Evolutionary conservation across 2,329 filamentous ascomycete genomes (phyloP).

Genomic region (Chalaropsis thielavioides): DNA sequence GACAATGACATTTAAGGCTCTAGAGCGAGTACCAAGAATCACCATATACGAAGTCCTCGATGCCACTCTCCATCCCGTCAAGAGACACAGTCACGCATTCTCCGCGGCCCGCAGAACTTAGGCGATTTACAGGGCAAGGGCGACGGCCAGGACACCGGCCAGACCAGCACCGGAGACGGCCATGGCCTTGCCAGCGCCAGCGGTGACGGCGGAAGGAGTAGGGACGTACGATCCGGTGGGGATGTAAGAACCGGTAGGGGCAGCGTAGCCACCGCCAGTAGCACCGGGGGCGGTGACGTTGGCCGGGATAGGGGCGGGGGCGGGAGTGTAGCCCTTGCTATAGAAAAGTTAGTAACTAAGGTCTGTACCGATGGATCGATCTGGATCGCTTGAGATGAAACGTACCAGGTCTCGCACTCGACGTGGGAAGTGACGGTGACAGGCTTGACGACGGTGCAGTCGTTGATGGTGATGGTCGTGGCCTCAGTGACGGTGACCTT

Average conservation of each 20-base stretch:
- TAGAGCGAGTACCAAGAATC: neutral
- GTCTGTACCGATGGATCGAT: too few relatives aligned
- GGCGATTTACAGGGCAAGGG: slow-evolving; percentile 43
- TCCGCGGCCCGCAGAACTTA: slow-evolving; percentile 12
- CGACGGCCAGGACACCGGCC: slow-evolving; percentile 39
- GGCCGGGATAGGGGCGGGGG: slow-evolving; percentile 21
- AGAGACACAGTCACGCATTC: neutral
- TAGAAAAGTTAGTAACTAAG: neutral
- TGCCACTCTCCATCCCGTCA: neutral
- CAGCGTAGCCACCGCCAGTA: slow-evolving; percentile 25
- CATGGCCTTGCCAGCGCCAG: slow-evolving; percentile 41
- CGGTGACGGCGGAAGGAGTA: slow-evolving; percentile 28
- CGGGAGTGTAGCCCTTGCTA: slow-evolving; percentile 17
- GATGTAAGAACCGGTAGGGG: slow-evolving; percentile 26
- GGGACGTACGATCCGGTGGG: slow-evolving; percentile 22
- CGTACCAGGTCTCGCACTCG: slow-evolving; percentile 41
- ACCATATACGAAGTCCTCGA: too few relatives aligned
- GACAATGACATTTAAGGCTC: neutral
- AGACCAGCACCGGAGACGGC: slow-evolving; percentile 44
- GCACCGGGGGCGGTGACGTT: slow-evolving; percentile 18
- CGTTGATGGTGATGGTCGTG: slow-evolving; percentile 55
- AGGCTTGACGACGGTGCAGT: slow-evolving; percentile 53
- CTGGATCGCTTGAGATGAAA: neutral
- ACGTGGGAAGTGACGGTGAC: slow-evolving; percentile 38
- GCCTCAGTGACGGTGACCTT: slow-evolving; percentile 57